Evolutionary conservation across 2,329 filamentous ascomycete species (phyloP), one percentile per base, ranked within the genome.

Genomic region (Pezicula neosporulosa): DNA sequence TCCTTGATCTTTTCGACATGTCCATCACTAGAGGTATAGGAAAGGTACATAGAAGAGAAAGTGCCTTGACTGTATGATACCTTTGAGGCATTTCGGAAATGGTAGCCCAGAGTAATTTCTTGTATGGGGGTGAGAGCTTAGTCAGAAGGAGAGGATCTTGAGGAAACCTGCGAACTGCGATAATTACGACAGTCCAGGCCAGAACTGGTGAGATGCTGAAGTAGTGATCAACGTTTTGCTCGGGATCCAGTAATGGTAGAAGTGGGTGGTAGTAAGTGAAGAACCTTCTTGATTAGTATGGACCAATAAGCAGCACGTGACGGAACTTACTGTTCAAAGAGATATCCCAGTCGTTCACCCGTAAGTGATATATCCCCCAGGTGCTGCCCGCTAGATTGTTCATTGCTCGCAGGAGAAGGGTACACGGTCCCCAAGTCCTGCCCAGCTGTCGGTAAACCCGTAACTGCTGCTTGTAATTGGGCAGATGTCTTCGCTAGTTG

Each of bases 141-240:
- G 50, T 24, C 4, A 86, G 70, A 21, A 86, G 68, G 9, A 70
- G 71, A 0, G 76, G 70, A 55, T 85, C 81, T 6, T 70, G 64
- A 18, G 75, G 73, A 55, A 80, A 86, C 44, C 82, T 77, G 37
- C 84, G 78, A 38, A 82, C 78, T 10, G 82, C 83, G 37, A 85
- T 76, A 38, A 78, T 77, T 42, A 86, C 72, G 44, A 87, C 81
- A 27, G 81, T 81, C 84, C 84, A 87, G 66, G 86, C 86, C 15
- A 87, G 72, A 6, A 87, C 68, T 16, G 79, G 80, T 41, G 80
- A 83, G 30, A 77, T 69, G 15, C 73, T 72, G 56, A 79, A 79
- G 64, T 81, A 85, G 45, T 80, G 74, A 27, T 85, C 79, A 3
- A 81, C 76, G 10, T 72, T 68, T 52, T 74, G 70, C 7, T 74